These are phyloP conservation scores for Ormosia semicastrata DNA, from an alignment of 306 rosid species.

Conservation along the genomic window DNA sequence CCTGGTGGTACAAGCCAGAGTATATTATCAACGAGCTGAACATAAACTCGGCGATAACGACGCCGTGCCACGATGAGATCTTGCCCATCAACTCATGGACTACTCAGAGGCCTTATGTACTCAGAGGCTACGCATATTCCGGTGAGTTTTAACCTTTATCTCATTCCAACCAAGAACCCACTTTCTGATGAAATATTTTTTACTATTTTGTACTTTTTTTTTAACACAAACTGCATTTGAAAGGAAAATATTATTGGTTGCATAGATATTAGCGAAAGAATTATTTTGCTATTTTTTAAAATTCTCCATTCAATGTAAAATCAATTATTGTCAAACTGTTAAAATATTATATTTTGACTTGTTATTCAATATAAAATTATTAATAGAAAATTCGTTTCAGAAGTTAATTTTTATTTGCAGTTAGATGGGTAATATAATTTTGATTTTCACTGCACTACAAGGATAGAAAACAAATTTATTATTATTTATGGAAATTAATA, in stretches of 20 bases:
- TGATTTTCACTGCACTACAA: background rate
- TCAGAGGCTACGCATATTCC: conserved; percentile 77
- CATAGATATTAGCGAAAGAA: too few relatives aligned
- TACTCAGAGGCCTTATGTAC: conserved; percentile 56
- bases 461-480: background rate
- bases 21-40: conserved; percentile 69
- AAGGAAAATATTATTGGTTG: too few relatives aligned
- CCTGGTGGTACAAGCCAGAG: conserved; percentile 95
- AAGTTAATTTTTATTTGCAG: background rate
- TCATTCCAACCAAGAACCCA: background rate
- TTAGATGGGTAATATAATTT: background rate
- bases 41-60: conserved; percentile 79
- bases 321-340: too few relatives aligned
- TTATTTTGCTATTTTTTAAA: too few relatives aligned
- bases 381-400: background rate
- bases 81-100: conserved; percentile 72
- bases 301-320: background rate
- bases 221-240: too few relatives aligned
- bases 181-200: background rate
- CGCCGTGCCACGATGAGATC: conserved; percentile 76
- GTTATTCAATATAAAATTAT: background rate
- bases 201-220: too few relatives aligned
- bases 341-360: background rate
- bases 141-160: conserved; percentile 39
- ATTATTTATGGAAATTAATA: background rate